These are phyloP conservation scores for Fusarium agapanthi DNA, from an alignment of 2,329 filamentous ascomycete genomes.

Conservation along the genomic window DNA sequence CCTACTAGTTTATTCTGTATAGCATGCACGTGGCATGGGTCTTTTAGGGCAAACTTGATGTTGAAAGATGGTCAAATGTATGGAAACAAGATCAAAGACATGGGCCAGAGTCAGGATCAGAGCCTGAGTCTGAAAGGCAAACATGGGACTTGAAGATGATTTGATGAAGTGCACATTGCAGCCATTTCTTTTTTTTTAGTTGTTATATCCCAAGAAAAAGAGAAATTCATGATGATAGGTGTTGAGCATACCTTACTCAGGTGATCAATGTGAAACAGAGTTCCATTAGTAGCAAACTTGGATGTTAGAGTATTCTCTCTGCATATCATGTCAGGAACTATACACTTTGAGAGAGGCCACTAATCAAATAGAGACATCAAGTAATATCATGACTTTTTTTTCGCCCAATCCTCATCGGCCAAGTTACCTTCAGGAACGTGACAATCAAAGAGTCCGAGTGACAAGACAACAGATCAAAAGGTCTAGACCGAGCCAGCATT, in stretches of 20 bases:
- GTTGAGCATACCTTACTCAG: not conserved
- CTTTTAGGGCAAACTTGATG: constrained; percentile 15
- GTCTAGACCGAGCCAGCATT: constrained; percentile 11
- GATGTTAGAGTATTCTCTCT: not conserved
- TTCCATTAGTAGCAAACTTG: not conserved
- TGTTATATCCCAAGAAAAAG: constrained; percentile 34
- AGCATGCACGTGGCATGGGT: constrained; percentile 10
- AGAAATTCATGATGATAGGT: constrained; percentile 11
- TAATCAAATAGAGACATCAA: not conserved
- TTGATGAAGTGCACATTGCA: constrained; percentile 31
- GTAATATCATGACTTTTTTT: not conserved
- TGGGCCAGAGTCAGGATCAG: not conserved
- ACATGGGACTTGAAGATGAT: constrained; percentile 15
- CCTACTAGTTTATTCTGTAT: constrained; percentile 18
- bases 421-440: constrained; percentile 8
- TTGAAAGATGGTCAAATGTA: constrained; percentile 10
- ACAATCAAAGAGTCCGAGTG: not conserved
- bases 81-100: constrained; percentile 17
- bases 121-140: not conserved
- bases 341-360: not conserved
- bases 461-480: not conserved
- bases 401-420: not conserved
- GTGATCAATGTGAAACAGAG: not conserved
- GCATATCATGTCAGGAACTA: not conserved
- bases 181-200: constrained; percentile 29